Evolutionary conservation across 1,284 basidiomycete species (phyloP), one percentile per base, ranked within the genome.

Genomic region (Athelia sp.): DNA sequence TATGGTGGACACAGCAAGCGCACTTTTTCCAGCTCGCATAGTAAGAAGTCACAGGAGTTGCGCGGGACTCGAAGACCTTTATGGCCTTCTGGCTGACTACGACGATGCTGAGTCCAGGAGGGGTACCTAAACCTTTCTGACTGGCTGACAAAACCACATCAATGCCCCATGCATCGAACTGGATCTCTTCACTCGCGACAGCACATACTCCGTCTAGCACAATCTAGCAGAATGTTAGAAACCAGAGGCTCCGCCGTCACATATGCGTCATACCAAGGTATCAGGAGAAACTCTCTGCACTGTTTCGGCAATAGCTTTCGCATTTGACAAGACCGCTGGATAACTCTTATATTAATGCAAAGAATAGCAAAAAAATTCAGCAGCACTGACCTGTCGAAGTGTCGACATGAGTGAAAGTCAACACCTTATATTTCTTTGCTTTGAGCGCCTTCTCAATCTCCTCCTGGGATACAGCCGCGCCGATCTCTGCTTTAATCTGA

Each of bases 331-430:
- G 11, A 99, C 96, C 8, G 36, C 36, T 40, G n/a, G 19, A 40
- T 40, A 6, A 52, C 79, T 89, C 75, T 61, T 59, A 2, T 46
- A 29, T 26, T 26, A 31, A 11, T 34, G 51, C 47, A 46, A 34
- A 42, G 26, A 36, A 17, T 26, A 31, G 15, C 14, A 29, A 9
- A 19, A 21, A 1, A 3, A 36, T 32, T n/a, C n/a, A n/a, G n/a
- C n/a, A 49, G 36, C 6, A 40, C 61, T 21, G 47, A 77, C 90
- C 90, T 48, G 92, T 94, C 14, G 91, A 93, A 8, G 92, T 94
- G 66, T 95, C 92, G 51, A 96, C 94, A 64, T 99, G 96, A 4
- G 97, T 98, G 62, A 98, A 83, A 6, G 94, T 95, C 55, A 95
- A 71, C 46, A 94, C 66, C 70, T 96, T 97, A 79, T 92, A 97